Conservation (phyloP, 192 early-diverging fungal species). For the Pecoramyces ruminantium region DNA sequence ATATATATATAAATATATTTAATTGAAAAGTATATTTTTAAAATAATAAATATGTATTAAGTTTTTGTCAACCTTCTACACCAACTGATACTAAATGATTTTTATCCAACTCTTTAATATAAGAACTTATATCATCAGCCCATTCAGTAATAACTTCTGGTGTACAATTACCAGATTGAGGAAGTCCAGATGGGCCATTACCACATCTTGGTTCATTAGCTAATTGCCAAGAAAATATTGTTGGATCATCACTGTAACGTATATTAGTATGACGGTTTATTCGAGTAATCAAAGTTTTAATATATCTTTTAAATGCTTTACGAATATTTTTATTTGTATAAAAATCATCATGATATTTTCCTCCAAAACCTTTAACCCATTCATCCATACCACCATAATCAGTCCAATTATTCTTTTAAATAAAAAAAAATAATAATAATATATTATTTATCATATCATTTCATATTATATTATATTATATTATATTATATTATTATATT, state of each 20-base stretch:
- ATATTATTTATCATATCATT: too few relatives aligned
- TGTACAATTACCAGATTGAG: background rate
- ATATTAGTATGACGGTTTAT: slow-evolving; percentile 14
- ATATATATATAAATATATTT: too few relatives aligned
- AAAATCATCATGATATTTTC: slow-evolving; percentile 12
- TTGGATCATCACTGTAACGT: slow-evolving; percentile 32
- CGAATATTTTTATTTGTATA: slow-evolving; percentile 10
- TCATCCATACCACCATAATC: slow-evolving; percentile 19
- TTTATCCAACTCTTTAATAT: slow-evolving; percentile 25
- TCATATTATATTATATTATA: too few relatives aligned
- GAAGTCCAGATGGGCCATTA: background rate
- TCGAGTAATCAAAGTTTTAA: slow-evolving; percentile 10
- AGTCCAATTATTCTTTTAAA: slow-evolving; percentile 11
- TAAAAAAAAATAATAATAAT: too few relatives aligned
- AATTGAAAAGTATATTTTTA: too few relatives aligned
- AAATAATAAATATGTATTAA: too few relatives aligned
- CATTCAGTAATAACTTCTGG: slow-evolving; percentile 15
- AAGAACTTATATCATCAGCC: slow-evolving; percentile 25
- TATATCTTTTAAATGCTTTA: slow-evolving; percentile 12
- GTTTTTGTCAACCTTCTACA: slow-evolving; percentile 29
- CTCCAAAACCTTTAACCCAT: slow-evolving; percentile 12
- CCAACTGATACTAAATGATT: slow-evolving; percentile 42
- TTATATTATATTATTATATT: too few relatives aligned
- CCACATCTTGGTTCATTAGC: slow-evolving; percentile 15
- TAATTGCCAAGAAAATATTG: slow-evolving; percentile 39